Conservation (phyloP, 257 asterid genomes). For the Solanum virginianum region DNA sequence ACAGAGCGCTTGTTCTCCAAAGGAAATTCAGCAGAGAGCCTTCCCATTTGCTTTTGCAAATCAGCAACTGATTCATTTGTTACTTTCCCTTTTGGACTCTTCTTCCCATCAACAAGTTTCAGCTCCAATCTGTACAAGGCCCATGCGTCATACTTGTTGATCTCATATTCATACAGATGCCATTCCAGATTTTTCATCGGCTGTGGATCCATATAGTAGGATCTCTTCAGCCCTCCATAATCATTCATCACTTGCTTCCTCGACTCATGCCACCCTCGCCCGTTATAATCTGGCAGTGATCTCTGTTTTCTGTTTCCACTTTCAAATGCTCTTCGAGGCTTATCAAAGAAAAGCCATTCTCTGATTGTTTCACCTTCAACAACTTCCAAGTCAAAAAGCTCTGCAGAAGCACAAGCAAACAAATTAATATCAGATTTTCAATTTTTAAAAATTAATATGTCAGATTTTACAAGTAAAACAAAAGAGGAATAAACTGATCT, state of each 20-base stretch:
- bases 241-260: slow-evolving; percentile 86
- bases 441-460: not conserved
- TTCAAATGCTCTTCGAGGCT: slow-evolving; percentile 96
- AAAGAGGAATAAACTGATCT: not conserved
- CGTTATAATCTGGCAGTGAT: slow-evolving; percentile 85
- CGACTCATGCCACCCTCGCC: slow-evolving; percentile 99
- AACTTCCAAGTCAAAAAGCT: slow-evolving; percentile 66
- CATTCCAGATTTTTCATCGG: slow-evolving; percentile 78
- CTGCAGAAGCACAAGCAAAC: slow-evolving; percentile 26
- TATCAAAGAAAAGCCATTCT: slow-evolving; percentile 97
- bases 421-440: not conserved
- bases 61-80: slow-evolving; percentile 63
- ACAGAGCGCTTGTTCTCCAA: slow-evolving; percentile 23
- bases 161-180: slow-evolving; percentile 88
- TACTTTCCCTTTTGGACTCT: slow-evolving; percentile 68
- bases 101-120: slow-evolving; percentile 51
- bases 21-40: slow-evolving; percentile 70
- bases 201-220: slow-evolving; percentile 99
- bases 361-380: slow-evolving; percentile 79
- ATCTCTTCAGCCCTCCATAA: slow-evolving; percentile 83
- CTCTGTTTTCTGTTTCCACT: slow-evolving; percentile 95
- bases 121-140: slow-evolving; percentile 89
- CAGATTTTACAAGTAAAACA: not conserved
- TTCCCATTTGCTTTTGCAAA: slow-evolving; percentile 85
- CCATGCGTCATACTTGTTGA: slow-evolving; percentile 43